Evolutionary conservation across 2,329 filamentous ascomycete species (phyloP).

Genomic region (Penicillium frequentans): DNA sequence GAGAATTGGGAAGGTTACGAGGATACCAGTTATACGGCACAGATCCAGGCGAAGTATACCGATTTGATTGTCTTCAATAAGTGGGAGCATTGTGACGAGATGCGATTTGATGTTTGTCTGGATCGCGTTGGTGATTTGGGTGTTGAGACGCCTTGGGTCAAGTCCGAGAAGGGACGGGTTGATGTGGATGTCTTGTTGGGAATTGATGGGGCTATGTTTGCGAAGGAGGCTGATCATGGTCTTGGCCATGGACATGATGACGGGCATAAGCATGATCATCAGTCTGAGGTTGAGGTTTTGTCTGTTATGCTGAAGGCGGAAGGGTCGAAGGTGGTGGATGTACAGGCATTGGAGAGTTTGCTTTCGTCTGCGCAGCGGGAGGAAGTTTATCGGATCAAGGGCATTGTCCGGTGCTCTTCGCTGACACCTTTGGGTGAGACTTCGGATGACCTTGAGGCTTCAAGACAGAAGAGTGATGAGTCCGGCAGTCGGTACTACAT

Average conservation of each 20-base stretch:
- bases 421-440: slow-evolving; percentile 47
- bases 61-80: slow-evolving; percentile 92
- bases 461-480: slow-evolving; percentile 26
- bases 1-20: slow-evolving; percentile 96
- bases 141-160: slow-evolving; percentile 77
- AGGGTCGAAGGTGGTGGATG: slow-evolving; percentile 50
- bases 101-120: slow-evolving; percentile 72
- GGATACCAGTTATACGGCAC: slow-evolving; percentile 84
- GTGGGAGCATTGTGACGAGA: slow-evolving; percentile 73
- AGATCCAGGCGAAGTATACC: slow-evolving; percentile 84
- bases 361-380: slow-evolving; percentile 79
- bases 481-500: slow-evolving; percentile 66
- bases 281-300: slow-evolving; percentile 85
- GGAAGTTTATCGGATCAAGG: slow-evolving; percentile 94
- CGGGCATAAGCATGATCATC: slow-evolving; percentile 61
- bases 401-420: slow-evolving; percentile 51
- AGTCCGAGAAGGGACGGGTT: slow-evolving; percentile 78
- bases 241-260: slow-evolving; percentile 40
- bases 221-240: slow-evolving; percentile 32
- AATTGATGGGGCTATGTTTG: slow-evolving; percentile 72
- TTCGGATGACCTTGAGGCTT: slow-evolving; percentile 41
- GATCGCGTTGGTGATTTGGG: slow-evolving; percentile 80
- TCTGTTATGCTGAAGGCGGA: slow-evolving; percentile 67
- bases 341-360: slow-evolving; percentile 63
- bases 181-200: slow-evolving; percentile 80